Evolutionary conservation across 2,329 filamentous ascomycete species (phyloP), one percentile per base, ranked within the genome.

Genomic region (Lecanicillium sp.): DNA sequence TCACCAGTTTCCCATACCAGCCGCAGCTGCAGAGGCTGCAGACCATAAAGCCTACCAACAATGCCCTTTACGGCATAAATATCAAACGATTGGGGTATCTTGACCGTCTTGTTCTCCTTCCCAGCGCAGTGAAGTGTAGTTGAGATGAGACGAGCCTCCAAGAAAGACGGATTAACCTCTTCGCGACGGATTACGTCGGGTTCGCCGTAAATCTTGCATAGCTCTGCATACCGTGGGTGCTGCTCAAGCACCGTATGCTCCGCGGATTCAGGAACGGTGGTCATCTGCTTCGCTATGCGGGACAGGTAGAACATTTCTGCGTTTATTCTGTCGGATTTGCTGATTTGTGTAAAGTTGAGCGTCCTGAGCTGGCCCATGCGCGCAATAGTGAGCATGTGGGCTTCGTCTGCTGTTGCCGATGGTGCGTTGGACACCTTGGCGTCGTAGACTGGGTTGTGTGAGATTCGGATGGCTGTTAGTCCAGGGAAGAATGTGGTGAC

Each of bases 221-320:
- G 67, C 44, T 80, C 80, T 0, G 57, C 51, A 56, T 85, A 96
- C 4, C 87, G 73, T 7, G 78, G 80, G 58, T 96, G 88, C 4
- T 65, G 60, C 1, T 56, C 60, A 3, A 84, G 56, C 0, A 94
- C 71, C 2, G 64, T 62, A 1, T 59, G 60, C 47, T 80, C 72
- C 3, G 66, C 59, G 3, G 58, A 59, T 40, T 75, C 69, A 0
- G 76, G 64, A 0, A 77, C 72, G 4, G 70, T 64, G 1, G 78
- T 72, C 29, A 95, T 67, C 54, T 92, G 85, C 45, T 79, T 80
- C 9, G 75, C 84, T 42, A 95, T 92, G 38, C 84, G 75, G 1
- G 82, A 85, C 9, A 96, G 75, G 57, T 98, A 98, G 58, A 94
- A 98, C 52, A 90, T 81, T 51, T 96, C 92, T 4, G 88, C 88